Percentiles rank a stretch among this genome's conserved stretches.
Conservation (phyloP, 768 basidiomycete genomes). For the Macrolepiota fuliginosa region DNA sequence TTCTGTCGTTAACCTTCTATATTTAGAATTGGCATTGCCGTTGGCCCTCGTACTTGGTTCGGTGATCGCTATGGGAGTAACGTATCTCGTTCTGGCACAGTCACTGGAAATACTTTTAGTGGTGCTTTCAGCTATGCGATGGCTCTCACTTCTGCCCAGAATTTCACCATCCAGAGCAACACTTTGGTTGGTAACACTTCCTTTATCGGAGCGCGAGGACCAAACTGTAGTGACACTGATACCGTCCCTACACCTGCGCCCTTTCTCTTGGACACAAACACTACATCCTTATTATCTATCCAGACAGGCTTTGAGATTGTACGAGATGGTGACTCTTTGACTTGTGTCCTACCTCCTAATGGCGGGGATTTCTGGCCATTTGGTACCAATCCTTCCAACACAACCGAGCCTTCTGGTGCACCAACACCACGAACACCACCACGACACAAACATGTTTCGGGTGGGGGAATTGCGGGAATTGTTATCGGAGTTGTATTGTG, state of each 20-base stretch:
- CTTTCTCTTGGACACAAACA: constrained; percentile 54
- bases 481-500: constrained; percentile 50
- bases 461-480: constrained; percentile 43
- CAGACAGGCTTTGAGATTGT: constrained; percentile 55
- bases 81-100: constrained; percentile 52
- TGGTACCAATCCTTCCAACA: constrained; percentile 45
- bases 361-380: constrained; percentile 76
- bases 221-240: constrained; percentile 55
- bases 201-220: constrained; percentile 68
- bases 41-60: constrained; percentile 79
- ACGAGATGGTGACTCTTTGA: constrained; percentile 53
- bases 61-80: constrained; percentile 48
- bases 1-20: neutral
- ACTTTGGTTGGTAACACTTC: constrained; percentile 64
- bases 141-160: constrained; percentile 57
- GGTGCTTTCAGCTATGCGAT: constrained; percentile 77
- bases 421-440: neutral
- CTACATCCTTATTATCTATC: constrained; percentile 35
- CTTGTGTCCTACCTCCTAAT: constrained; percentile 64
- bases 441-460: neutral
- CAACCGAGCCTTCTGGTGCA: constrained; percentile 11
- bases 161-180: constrained; percentile 70
- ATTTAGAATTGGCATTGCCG: constrained; percentile 72
- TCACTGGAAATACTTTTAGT: constrained; percentile 54
- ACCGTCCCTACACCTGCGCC: constrained; percentile 51